Percentiles rank a stretch among this genome's conserved stretches.
Evolutionary conservation across 805 yeast species (phyloP).

Genomic region (Metschnikowia bowlesiae): DNA sequence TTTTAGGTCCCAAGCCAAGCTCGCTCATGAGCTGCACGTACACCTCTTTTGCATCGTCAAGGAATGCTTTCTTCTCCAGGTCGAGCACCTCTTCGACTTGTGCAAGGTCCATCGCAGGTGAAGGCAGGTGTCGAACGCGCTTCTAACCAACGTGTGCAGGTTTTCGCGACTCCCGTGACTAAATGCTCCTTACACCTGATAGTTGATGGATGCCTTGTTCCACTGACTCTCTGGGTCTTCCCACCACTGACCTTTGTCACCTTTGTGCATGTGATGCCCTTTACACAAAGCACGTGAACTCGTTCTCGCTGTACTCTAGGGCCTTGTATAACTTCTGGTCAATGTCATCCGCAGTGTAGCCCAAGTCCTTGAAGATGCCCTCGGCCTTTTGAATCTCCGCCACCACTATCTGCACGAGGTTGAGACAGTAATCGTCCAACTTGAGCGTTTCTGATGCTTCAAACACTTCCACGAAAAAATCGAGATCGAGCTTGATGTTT

Average conservation of each 20-base stretch:
- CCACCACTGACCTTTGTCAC: background rate
- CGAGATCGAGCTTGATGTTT: conserved; percentile 34
- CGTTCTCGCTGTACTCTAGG: conserved; percentile 25
- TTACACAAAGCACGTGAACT: conserved; percentile 30
- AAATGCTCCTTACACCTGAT: too few relatives aligned
- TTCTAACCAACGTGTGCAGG: background rate
- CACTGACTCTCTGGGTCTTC: too few relatives aligned
- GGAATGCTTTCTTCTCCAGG: conserved; percentile 2
- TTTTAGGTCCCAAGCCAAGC: conserved; percentile 4
- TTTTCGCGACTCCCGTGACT: too few relatives aligned
- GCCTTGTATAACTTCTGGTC: conserved; percentile 24
- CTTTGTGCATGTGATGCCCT: too few relatives aligned
- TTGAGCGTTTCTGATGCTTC: conserved; percentile 30
- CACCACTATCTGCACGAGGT: conserved; percentile 29
- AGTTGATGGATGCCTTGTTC: too few relatives aligned
- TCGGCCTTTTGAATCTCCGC: conserved; percentile 25
- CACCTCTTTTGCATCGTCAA: background rate
- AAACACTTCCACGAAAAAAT: conserved; percentile 37
- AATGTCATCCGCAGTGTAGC: conserved; percentile 25
- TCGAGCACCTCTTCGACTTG: conserved; percentile 3
- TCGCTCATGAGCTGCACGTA: conserved; percentile 5
- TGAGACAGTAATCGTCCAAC: conserved; percentile 32
- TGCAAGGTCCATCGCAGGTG: conserved; percentile 1
- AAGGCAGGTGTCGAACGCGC: background rate
- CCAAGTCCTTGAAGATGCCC: conserved; percentile 18